Evolutionary conservation across 2,329 filamentous ascomycete species (phyloP), one percentile per base, ranked within the genome.

Genomic region (Capronia coronata): DNA sequence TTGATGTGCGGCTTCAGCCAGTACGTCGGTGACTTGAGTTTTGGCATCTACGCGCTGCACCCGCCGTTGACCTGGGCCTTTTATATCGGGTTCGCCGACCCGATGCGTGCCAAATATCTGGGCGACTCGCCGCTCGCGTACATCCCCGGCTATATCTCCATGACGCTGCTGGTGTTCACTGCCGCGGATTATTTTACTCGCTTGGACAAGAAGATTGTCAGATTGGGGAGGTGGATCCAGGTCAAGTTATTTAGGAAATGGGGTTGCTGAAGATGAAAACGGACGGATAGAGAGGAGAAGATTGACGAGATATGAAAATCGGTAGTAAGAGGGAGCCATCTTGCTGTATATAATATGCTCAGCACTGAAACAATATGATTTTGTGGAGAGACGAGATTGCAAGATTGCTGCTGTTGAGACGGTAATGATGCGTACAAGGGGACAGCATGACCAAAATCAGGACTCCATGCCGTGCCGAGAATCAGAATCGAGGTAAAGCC

Each of bases 31-130:
- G 49, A 51, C 10, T 18, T 51, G 8, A 43, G 38, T 10, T 51
- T 51, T 14, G 49, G 49, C 18, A 51, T 51, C 22, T 51, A 51
- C 27, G 49, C 44, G 3, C 13, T 51, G 19, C 49, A 51, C 21
- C 48, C 48, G 18, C 32, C 35, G 11, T 14, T 51, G 21, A 27
- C 5, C 1, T 25, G 14, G 14, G 38, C 38, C 38, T 23, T 41
- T 9, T 41, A 8, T 19, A 6, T 5, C 5, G 38, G 18, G 7
- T 23, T 5, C 10, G 9, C 14, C 7, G 38, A 25, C 9, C 38
- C 38, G 5, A 10, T 7, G 38, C 38, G 38, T 8, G 21, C 9
- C 21, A 41, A 41, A n/a, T 14, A 41, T 21, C 38, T 41, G 3
- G 38, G 38, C 3, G 7, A 23, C 38, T 41, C 38, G 38, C 19